Conservation (phyloP, 306 rosid species). For the Acacia confusa region DNA sequence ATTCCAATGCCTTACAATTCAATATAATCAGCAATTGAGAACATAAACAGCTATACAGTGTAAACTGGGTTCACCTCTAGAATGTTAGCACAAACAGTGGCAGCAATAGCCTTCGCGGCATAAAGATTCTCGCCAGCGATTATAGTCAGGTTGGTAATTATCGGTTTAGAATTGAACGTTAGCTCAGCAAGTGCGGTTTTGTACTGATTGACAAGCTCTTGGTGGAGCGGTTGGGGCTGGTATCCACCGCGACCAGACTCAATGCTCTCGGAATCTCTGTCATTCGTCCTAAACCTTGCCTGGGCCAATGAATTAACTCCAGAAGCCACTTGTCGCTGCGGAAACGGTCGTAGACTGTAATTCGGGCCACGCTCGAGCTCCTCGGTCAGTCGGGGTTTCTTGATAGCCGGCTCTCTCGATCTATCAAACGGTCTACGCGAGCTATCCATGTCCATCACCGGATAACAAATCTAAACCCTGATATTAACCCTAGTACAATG, state of each 20-base stretch:
- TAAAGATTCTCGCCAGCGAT: conserved; percentile 84
- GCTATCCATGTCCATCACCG: conserved; percentile 73
- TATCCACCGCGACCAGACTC: conserved; percentile 65
- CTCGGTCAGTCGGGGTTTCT: conserved; percentile 75
- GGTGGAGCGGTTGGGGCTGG: conserved; percentile 76
- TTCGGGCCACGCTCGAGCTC: conserved; percentile 54
- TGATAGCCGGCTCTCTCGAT: conserved; percentile 76
- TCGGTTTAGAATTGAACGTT: conserved; percentile 95
- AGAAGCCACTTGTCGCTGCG: conserved; percentile 54
- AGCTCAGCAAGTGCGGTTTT: conserved; percentile 88
- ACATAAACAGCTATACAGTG: conserved; percentile 42
- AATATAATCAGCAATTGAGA: conserved; percentile 37
- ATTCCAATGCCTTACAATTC: conserved; percentile 39
- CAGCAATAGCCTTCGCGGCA: conserved; percentile 80
- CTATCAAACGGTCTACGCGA: conserved; percentile 80
- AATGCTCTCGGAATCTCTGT: conserved; percentile 55
- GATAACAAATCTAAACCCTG: conserved; percentile 49
- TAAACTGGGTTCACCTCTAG: conserved; percentile 88
- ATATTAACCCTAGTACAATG: conserved; percentile 40
- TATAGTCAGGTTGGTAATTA: conserved; percentile 92
- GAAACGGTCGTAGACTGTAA: conserved; percentile 52
- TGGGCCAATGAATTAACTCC: conserved; percentile 39
- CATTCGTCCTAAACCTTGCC: conserved; percentile 53
- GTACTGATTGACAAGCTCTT: conserved; percentile 87
- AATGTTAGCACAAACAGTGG: conserved; percentile 70